These are phyloP conservation scores for Anastatica hierochuntica DNA, from an alignment of 345 rosid genomes.

Conservation along the genomic window DNA sequence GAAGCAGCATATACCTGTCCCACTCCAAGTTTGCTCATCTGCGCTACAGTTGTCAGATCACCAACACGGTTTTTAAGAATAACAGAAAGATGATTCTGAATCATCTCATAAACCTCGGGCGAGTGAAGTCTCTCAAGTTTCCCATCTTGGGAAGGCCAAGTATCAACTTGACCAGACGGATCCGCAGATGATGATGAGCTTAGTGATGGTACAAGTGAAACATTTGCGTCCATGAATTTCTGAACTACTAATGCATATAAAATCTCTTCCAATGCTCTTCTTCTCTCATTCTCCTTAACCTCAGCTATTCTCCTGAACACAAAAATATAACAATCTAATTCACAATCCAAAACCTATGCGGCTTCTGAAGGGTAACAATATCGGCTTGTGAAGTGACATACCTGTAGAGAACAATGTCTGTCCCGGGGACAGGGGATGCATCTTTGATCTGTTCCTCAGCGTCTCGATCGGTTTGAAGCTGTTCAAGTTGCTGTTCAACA, in stretches of 20 bases:
- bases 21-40: slow-evolving; percentile 76
- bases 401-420: slow-evolving; percentile 75
- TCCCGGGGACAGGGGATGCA: slow-evolving; percentile 55
- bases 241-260: slow-evolving; percentile 83
- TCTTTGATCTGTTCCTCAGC: slow-evolving; percentile 51
- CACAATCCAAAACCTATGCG: slow-evolving; percentile 5
- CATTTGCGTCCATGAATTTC: slow-evolving; percentile 83
- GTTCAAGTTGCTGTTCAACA: slow-evolving; percentile 91
- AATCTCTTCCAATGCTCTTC: slow-evolving; percentile 72
- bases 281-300: slow-evolving; percentile 85
- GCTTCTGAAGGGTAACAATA: too few relatives aligned
- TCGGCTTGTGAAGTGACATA: too few relatives aligned
- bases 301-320: slow-evolving; percentile 82
- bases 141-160: slow-evolving; percentile 60
- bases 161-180: slow-evolving; percentile 50
- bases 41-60: slow-evolving; percentile 48
- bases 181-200: slow-evolving; percentile 41
- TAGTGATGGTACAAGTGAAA: slow-evolving; percentile 62
- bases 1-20: slow-evolving; percentile 99
- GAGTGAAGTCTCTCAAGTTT: slow-evolving; percentile 78
- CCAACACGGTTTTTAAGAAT: slow-evolving; percentile 66
- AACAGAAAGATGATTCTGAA: slow-evolving; percentile 79
- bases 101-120: slow-evolving; percentile 84
- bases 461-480: slow-evolving; percentile 80
- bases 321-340: neutral